Evolutionary conservation across 2,329 filamentous ascomycete species (phyloP), one percentile per base, ranked within the genome.

Genomic region (Dactylellina parvicollis): DNA sequence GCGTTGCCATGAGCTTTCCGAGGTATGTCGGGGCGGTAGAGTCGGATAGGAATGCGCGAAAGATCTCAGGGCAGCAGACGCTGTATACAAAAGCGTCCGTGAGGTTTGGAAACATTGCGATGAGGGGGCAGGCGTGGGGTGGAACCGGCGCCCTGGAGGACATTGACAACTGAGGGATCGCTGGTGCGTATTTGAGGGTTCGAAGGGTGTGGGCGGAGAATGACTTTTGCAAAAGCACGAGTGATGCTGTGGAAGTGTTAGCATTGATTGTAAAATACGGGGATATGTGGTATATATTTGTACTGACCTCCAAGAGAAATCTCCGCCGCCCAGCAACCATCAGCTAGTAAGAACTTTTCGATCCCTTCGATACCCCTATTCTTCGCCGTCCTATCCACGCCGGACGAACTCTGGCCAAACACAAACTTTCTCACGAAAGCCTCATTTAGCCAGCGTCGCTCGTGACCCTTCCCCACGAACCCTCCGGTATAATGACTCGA

Each of bases 281-380:
- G 30, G 20, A 26, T 3, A 57, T 42, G n/a, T n/a, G n/a, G n/a
- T n/a, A n/a, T 7, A 46, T 40, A 24, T 46, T 30, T 12, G 10
- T 40, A 55, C 70, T 56, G n/a, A 74, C 70, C 70, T 67, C 70
- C 70, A 16, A 74, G 30, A 18, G 70, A 74, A 14, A 74, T 40
- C 42, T 74, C 70, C 24, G 70, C 70, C 40, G 70, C 67, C 70
- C 70, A 74, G 70, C 70, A 74, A 22, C 70, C 70, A 36, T 74
- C 70, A 18, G 61, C 28, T n/a, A 74, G 16, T 28, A 67, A 42
- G 24, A 67, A 74, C 46, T 54, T 74, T 32, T 74, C 70, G 4
- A 74, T 38, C 4, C 70, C 70, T 49, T 74, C 55, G 16, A 74
- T 72, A 10, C 67, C 67, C 47, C 59, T 50, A 47, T 46, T 64